Base-by-base conservation (phyloP, 495 filamentous ascomycete genomes). In the Lophiostoma macrostomum region DNA sequence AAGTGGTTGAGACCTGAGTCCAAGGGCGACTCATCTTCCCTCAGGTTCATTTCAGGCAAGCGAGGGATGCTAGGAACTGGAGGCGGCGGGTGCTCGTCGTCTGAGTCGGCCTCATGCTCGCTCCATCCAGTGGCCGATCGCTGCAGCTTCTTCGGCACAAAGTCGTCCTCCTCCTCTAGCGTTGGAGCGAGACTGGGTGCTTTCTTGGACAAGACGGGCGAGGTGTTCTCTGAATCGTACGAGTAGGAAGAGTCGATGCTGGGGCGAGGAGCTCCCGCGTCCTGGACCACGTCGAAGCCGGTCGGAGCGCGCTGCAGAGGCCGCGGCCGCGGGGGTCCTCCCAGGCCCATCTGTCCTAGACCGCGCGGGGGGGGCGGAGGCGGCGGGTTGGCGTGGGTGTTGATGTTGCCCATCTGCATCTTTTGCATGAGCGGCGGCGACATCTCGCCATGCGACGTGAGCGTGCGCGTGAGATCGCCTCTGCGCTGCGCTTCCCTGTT, bases 401-500 rank as follows among this genome's bases (percentile, higher is more conserved):
- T 54, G 38, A 63, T 63, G 34, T 27, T 49, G n/a, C 60, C 60
- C 53, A 63, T 58, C 1, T 63, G 36, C 50, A 64, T 20, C 47
- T 50, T 64, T 20, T 56, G 45, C 27, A 46, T 40, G n/a, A 64
- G 35, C 30, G 50, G 50, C 11, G 55, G 60, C 13, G 60, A 64
- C 27, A 64, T 25, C 25, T 64, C 60, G 13, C 56, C 56, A 22
- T 45, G 46, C 0, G 50, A 56, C 1, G 60, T 60, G 13, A 32
- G 14, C n/a, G 55, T 36, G 25, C 60, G 34, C 11, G 42, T 59
- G 30, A 60, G 30, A 22, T 48, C 41, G 34, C 37, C 44, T 19
- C 54, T 39, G 14, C 40, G 24, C 29, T 49, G 23, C 16, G 51
- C 56, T 13, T 56, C 39, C 16, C 19, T 28, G 29, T 50, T 55